Percentiles rank a stretch among this genome's conserved stretches.
phyloP scores from a whole-genome alignment of 495 filamentous ascomycete species.

The Xylaria acuta region DNA sequence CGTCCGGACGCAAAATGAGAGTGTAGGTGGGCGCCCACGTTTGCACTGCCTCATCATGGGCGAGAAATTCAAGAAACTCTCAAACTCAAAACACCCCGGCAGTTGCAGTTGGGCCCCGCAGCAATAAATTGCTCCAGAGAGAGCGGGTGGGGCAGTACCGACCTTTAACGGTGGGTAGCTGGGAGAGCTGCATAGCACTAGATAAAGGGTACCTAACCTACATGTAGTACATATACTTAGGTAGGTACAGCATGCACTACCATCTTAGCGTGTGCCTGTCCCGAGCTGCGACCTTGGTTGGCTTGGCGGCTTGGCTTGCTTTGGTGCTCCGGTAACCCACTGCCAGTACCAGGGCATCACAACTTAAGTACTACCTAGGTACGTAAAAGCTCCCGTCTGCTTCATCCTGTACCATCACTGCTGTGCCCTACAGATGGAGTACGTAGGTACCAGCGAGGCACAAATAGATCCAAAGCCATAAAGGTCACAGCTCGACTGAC shows the following conservation, averaged over 20 bases:
- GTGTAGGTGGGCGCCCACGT: background rate
- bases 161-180: constrained; percentile 7
- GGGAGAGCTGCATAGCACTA: constrained; percentile 12
- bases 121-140: constrained; percentile 21
- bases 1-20: background rate
- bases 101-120: constrained; percentile 27
- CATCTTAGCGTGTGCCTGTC: constrained; percentile 23
- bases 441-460: background rate
- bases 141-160: constrained; percentile 21
- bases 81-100: constrained; percentile 21
- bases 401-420: background rate
- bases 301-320: constrained; percentile 16
- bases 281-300: constrained; percentile 22
- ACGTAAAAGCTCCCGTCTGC: background rate
- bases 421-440: background rate
- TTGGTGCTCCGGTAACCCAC: constrained; percentile 13
- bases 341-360: no score
- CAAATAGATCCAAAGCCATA: background rate
- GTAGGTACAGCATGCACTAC: constrained; percentile 25
- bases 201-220: constrained; percentile 25
- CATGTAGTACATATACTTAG: no score
- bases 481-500: background rate
- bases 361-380: background rate
- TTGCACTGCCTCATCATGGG: constrained; percentile 15
- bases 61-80: constrained; percentile 13